A percentile compares a stretch with the other conserved stretches of the same genome.
Conservation (phyloP, 1,284 basidiomycete species). For the Phellopilus nigrolimitatus region DNA sequence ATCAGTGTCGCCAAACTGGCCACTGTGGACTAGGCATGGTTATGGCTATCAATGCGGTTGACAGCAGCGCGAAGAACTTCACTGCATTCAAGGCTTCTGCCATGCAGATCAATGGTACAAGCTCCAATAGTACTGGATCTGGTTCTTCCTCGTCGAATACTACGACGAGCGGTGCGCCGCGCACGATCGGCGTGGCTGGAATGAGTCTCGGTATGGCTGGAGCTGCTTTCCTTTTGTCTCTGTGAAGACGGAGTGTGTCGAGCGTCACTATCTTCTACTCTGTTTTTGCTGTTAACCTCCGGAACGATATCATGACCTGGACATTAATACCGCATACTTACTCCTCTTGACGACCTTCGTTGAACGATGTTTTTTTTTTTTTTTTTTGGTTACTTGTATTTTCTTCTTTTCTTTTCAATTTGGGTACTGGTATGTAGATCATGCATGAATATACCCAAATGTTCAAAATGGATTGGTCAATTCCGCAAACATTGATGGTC, state of each 20-base stretch:
- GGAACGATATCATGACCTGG: constrained; percentile 10
- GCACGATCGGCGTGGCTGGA: constrained; percentile 5
- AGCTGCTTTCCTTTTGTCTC: constrained; percentile 14
- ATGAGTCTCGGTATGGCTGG: constrained; percentile 13
- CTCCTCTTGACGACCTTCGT: constrained; percentile 14
- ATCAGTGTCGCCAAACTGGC: constrained; percentile 34
- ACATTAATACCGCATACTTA: constrained; percentile 9
- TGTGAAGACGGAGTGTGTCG: constrained; percentile 8
- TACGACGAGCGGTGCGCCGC: constrained; percentile 13
- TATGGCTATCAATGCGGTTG: constrained; percentile 39
- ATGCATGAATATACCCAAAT: constrained; percentile 14
- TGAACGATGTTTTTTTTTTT: constrained; percentile 16
- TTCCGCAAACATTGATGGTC: neutral
- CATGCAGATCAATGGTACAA: constrained; percentile 32
- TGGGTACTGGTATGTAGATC: constrained; percentile 20
- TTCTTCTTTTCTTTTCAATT: constrained; percentile 6
- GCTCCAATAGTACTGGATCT: constrained; percentile 8
- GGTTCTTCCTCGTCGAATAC: neutral
- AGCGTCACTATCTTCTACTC: neutral
- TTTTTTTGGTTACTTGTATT: constrained; percentile 7
- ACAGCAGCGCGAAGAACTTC: constrained; percentile 37
- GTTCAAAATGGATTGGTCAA: constrained; percentile 6
- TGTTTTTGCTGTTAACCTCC: neutral
- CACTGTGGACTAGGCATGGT: constrained; percentile 44
- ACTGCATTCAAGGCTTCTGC: constrained; percentile 37